A percentile compares a stretch with the other conserved stretches of the same genome.
These are phyloP conservation scores for Termitomyces bulborhizus DNA, from an alignment of 768 basidiomycete species.

Conservation along the genomic window DNA sequence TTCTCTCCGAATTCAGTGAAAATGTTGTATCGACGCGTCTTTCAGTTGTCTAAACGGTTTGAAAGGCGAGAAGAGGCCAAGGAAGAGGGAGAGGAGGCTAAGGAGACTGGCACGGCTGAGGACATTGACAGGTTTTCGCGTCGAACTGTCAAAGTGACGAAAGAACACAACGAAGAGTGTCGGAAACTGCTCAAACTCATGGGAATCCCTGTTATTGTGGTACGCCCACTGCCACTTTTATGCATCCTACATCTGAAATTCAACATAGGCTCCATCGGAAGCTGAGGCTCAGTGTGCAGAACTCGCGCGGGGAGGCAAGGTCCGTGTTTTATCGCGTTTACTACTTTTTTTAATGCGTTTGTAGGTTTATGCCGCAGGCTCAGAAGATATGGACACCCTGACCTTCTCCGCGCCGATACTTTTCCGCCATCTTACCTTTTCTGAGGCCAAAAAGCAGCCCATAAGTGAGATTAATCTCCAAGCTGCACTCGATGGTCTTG, in stretches of 20 bases:
- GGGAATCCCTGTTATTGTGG: conserved; percentile 95
- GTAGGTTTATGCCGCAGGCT: conserved; percentile 94
- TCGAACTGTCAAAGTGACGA: conserved; percentile 90
- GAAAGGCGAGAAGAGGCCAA: conserved; percentile 89
- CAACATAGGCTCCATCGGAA: conserved; percentile 85
- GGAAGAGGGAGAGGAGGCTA: conserved; percentile 92
- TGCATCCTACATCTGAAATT: background rate
- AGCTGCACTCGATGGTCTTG: conserved; percentile 78
- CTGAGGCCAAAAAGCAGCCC: conserved; percentile 94
- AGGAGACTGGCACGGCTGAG: conserved; percentile 90
- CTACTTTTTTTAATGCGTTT: background rate
- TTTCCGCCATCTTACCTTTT: conserved; percentile 94
- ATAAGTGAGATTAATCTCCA: conserved; percentile 88
- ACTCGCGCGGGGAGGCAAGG: conserved; percentile 93
- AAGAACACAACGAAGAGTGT: conserved; percentile 96
- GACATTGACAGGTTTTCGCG: conserved; percentile 88
- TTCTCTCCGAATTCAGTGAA: background rate
- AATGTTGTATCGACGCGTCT: conserved; percentile 4
- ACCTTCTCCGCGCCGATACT: conserved; percentile 92
- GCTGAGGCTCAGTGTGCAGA: conserved; percentile 99
- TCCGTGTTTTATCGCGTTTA: conserved; percentile 16
- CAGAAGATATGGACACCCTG: conserved; percentile 99
- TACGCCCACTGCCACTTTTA: conserved; percentile 29
- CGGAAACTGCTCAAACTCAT: conserved; percentile 80
- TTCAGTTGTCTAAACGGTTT: conserved; percentile 93